phyloP scores from a whole-genome alignment of 768 basidiomycete genomes.

The Tylopilus intermedius region DNA sequence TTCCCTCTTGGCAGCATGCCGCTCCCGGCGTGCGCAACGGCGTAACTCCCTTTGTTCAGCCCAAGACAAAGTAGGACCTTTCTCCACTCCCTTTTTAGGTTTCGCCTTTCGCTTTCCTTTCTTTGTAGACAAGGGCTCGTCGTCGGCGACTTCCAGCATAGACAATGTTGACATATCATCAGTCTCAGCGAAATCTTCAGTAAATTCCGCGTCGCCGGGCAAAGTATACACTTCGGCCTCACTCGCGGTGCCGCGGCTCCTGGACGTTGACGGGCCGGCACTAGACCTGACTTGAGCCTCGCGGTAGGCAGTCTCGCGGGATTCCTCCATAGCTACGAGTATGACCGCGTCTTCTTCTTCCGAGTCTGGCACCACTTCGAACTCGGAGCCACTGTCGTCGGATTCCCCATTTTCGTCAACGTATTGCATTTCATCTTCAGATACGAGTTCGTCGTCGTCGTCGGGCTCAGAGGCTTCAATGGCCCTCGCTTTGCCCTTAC shows the following conservation, averaged over 20 bases:
- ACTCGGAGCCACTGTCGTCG: constrained; percentile 56
- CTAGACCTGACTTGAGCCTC: constrained; percentile 28
- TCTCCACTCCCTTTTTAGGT: constrained; percentile 14
- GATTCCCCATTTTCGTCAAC: constrained; percentile 45
- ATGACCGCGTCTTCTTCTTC: constrained; percentile 38
- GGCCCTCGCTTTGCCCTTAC: constrained; percentile 28
- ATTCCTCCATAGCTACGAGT: constrained; percentile 55
- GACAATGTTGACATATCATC: constrained; percentile 12
- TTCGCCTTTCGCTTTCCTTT: constrained; percentile 32
- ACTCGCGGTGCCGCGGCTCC: constrained; percentile 38
- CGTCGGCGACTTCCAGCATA: constrained; percentile 10
- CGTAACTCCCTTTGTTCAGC: constrained; percentile 7
- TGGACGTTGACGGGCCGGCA: constrained; percentile 32
- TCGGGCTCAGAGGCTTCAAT: constrained; percentile 24
- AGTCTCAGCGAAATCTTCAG: neutral
- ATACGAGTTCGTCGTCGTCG: constrained; percentile 23
- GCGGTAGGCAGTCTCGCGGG: constrained; percentile 37
- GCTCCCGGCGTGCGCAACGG: constrained; percentile 18
- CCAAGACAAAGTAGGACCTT: constrained; percentile 1
- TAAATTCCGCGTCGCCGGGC: constrained; percentile 14
- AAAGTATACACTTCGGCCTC: constrained; percentile 14
- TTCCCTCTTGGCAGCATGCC: constrained; percentile 38
- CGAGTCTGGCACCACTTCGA: constrained; percentile 38
- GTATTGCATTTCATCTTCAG: constrained; percentile 38
- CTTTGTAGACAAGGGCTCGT: constrained; percentile 23